phyloP scores from a whole-genome alignment of 495 filamentous ascomycete species.

The Cercophora samala region DNA sequence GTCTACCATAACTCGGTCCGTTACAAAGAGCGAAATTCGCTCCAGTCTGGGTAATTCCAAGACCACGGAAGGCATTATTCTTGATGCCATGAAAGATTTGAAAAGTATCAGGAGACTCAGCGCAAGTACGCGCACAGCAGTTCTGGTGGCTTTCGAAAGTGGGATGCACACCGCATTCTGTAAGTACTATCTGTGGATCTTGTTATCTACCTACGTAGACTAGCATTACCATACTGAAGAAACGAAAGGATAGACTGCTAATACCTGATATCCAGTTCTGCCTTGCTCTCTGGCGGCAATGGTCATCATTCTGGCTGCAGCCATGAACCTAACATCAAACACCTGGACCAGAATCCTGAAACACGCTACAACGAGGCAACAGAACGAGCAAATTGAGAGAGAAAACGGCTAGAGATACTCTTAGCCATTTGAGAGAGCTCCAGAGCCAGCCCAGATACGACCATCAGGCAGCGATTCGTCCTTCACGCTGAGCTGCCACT shows the following conservation, averaged over 20 bases:
- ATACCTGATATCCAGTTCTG: background rate
- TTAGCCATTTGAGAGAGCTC: background rate
- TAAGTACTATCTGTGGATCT: too few relatives aligned
- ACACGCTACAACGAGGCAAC: background rate
- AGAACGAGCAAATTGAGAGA: background rate
- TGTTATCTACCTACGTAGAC: too few relatives aligned
- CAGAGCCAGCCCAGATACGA: background rate
- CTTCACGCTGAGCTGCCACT: background rate
- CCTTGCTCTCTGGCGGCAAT: background rate
- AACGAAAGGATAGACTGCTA: background rate
- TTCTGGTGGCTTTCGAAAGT: too few relatives aligned
- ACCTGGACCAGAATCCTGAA: background rate
- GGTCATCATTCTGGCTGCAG: background rate
- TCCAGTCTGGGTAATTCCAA: too few relatives aligned
- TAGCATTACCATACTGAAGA: background rate
- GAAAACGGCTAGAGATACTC: background rate
- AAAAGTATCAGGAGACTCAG: too few relatives aligned
- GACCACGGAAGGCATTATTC: too few relatives aligned
- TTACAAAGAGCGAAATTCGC: too few relatives aligned
- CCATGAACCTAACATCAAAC: background rate
- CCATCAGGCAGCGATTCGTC: background rate
- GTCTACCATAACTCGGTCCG: too few relatives aligned
- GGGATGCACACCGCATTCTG: too few relatives aligned
- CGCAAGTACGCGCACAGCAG: too few relatives aligned
- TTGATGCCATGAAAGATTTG: too few relatives aligned